Percentiles rank a stretch among this genome's conserved stretches.
Conservation (phyloP, 2,329 filamentous ascomycete species). For the Leptosphaerulina australis region DNA sequence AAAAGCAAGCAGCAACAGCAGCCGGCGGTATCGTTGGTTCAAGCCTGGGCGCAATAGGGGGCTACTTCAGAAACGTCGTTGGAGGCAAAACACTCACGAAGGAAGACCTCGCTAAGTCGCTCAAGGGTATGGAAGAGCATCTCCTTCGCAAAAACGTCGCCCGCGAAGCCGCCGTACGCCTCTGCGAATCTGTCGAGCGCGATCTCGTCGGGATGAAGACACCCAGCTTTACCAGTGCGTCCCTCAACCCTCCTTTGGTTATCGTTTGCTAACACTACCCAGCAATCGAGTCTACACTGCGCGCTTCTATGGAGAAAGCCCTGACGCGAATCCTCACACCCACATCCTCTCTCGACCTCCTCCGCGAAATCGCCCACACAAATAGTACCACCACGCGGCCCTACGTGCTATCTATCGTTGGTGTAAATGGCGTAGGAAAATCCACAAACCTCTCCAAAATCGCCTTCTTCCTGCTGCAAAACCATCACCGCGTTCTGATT, state of each 20-base stretch:
- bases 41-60: conserved; percentile 80
- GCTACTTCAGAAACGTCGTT: conserved; percentile 91
- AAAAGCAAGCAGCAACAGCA: conserved; percentile 32
- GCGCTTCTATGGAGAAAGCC: conserved; percentile 87
- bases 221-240: conserved; percentile 78
- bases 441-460: conserved; percentile 95
- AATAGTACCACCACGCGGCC: conserved; percentile 73
- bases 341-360: conserved; percentile 89
- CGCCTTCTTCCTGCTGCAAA: conserved; percentile 95
- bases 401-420: conserved; percentile 97
- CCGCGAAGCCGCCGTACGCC: conserved; percentile 85
- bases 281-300: conserved; percentile 80
- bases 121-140: conserved; percentile 96
- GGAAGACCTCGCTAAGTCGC: conserved; percentile 85
- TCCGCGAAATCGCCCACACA: conserved; percentile 82
- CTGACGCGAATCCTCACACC: conserved; percentile 95
- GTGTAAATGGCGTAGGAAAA: conserved; percentile 97
- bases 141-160: conserved; percentile 95
- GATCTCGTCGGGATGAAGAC: conserved; percentile 92
- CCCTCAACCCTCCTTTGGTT: neutral
- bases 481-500: conserved; percentile 87
- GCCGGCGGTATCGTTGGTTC: conserved; percentile 72
- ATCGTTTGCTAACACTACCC: conserved; percentile 19
- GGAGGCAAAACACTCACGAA: conserved; percentile 92
- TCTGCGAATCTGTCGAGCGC: conserved; percentile 89